These are phyloP conservation scores for Penicillium egyptiacum DNA, from an alignment of 495 filamentous ascomycete species.

Conservation along the genomic window DNA sequence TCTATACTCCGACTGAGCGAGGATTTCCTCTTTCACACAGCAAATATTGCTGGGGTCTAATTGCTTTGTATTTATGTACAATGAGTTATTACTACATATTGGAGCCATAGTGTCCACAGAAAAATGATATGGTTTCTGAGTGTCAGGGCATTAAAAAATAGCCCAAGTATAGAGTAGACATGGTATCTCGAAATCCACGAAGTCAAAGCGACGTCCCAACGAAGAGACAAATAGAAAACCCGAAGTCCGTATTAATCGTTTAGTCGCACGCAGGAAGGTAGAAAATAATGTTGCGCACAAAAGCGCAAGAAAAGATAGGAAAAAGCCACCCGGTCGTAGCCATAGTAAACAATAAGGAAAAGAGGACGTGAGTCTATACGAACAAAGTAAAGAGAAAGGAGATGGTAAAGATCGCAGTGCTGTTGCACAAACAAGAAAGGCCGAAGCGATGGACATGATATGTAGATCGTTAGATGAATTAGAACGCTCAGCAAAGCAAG, in stretches of 20 bases:
- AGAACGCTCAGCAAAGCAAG: slow-evolving; percentile 39
- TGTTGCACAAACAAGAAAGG: slow-evolving; percentile 10
- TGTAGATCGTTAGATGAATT: slow-evolving; percentile 35
- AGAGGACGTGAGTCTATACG: slow-evolving; percentile 17
- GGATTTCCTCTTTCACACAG: neutral
- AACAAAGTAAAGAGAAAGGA: slow-evolving; percentile 1
- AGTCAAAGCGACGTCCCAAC: slow-evolving; percentile 15
- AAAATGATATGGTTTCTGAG: slow-evolving; percentile 16
- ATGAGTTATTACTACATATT: neutral
- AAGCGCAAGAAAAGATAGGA: slow-evolving; percentile 11
- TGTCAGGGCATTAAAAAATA: slow-evolving; percentile 21
- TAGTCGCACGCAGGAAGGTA: slow-evolving; percentile 10
- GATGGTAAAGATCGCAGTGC: slow-evolving; percentile 6
- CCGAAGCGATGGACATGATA: slow-evolving; percentile 30
- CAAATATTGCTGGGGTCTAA: neutral
- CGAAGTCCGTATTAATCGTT: slow-evolving; percentile 24
- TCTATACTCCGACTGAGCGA: slow-evolving; percentile 10
- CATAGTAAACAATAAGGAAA: slow-evolving; percentile 12
- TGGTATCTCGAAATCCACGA: slow-evolving; percentile 33
- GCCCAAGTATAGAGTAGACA: slow-evolving; percentile 25
- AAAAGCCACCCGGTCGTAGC: slow-evolving; percentile 23
- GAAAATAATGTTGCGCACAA: slow-evolving; percentile 16
- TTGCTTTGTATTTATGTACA: neutral
- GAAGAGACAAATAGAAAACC: slow-evolving; percentile 12
- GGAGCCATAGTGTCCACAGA: neutral